Percentiles rank a stretch among this genome's conserved stretches.
These are phyloP conservation scores for Spinacia oleracea DNA, from an alignment of 179 eudicot genomes.

Conservation along the genomic window DNA sequence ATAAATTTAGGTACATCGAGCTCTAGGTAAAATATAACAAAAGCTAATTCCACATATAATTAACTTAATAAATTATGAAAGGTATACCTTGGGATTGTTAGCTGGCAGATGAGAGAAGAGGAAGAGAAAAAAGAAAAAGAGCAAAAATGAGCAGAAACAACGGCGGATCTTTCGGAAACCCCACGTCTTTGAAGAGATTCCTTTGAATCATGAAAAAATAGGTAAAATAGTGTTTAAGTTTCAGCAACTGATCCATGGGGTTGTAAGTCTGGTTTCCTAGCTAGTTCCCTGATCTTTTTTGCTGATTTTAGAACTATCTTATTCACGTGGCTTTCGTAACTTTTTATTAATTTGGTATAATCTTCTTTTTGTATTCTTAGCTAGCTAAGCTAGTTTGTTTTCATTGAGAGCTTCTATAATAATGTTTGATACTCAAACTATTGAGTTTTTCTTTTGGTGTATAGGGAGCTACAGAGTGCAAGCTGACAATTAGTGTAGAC, in stretches of 20 bases:
- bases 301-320: conserved; percentile 22
- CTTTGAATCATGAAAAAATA: conserved; percentile 5
- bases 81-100: conserved; percentile 51
- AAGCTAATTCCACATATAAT: conserved; percentile 22
- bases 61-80: conserved; percentile 18
- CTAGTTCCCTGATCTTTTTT: conserved; percentile 29
- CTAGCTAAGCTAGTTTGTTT: neutral
- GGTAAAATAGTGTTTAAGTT: conserved; percentile 26
- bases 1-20: neutral
- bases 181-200: conserved; percentile 50
- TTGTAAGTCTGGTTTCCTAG: conserved; percentile 21
- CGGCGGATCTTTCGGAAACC: conserved; percentile 70
- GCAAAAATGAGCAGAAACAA: conserved; percentile 42
- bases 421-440: neutral
- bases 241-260: conserved; percentile 21
- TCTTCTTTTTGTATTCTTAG: conserved; percentile 12
- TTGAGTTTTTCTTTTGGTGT: too few relatives aligned
- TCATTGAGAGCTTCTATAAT: neutral
- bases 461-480: too few relatives aligned
- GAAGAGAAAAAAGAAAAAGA: conserved; percentile 14
- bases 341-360: conserved; percentile 30
- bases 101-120: conserved; percentile 63
- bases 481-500: too few relatives aligned
- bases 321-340: conserved; percentile 30
- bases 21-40: too few relatives aligned